phyloP scores from a whole-genome alignment of 768 basidiomycete genomes.

The Hebeloma cylindrosporum region DNA sequence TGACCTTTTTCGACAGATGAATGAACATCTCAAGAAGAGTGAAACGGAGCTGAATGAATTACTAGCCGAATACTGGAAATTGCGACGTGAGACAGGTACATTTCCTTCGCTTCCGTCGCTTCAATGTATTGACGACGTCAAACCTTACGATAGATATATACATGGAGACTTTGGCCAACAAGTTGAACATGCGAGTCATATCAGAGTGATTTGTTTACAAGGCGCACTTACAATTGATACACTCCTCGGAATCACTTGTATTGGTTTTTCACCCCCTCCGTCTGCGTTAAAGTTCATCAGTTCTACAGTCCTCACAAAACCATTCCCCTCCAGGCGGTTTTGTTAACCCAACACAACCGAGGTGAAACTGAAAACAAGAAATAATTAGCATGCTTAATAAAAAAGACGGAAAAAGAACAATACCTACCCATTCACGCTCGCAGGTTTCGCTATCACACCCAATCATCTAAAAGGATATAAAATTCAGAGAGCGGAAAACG shows the following conservation, averaged over 20 bases:
- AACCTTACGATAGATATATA: slow-evolving; percentile 60
- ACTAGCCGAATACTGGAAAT: slow-evolving; percentile 79
- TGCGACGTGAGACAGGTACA: slow-evolving; percentile 74
- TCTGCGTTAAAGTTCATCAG: slow-evolving; percentile 34
- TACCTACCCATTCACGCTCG: slow-evolving; percentile 79
- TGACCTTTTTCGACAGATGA: slow-evolving; percentile 51
- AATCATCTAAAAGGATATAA: slow-evolving; percentile 64
- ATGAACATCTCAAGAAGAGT: slow-evolving; percentile 70
- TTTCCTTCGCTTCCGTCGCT: slow-evolving; percentile 6
- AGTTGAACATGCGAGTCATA: slow-evolving; percentile 58
- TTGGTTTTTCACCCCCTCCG: too few species aligned
- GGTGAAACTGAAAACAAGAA: slow-evolving; percentile 58
- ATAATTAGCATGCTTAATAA: slow-evolving; percentile 2
- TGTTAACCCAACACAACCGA: slow-evolving; percentile 61
- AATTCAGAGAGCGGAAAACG: slow-evolving; percentile 10
- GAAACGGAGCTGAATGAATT: slow-evolving; percentile 81
- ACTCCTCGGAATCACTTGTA: not conserved
- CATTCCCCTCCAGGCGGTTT: slow-evolving; percentile 64
- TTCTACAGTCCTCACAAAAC: slow-evolving; percentile 69
- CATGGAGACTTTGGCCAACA: slow-evolving; percentile 84
- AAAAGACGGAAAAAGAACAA: not conserved
- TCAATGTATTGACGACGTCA: slow-evolving; percentile 5
- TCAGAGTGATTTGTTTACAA: slow-evolving; percentile 19
- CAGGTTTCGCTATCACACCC: slow-evolving; percentile 77
- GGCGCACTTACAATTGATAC: not conserved